phyloP scores from a whole-genome alignment of 2,329 filamentous ascomycete genomes.

The Fusarium sp. region DNA sequence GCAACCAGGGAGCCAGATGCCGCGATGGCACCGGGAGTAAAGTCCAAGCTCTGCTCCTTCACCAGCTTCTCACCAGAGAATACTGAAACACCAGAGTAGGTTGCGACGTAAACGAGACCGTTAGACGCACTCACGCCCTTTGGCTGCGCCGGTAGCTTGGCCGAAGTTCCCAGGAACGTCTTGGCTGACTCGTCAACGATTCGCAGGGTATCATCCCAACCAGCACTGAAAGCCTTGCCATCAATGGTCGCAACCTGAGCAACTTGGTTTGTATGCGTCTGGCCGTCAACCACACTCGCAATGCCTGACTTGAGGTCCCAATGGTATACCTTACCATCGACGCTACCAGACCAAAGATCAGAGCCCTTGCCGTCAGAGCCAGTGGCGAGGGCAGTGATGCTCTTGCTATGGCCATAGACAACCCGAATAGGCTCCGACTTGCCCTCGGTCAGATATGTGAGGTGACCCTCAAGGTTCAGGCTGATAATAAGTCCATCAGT shows the following conservation, averaged over 20 bases:
- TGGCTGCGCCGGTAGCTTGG: conserved; percentile 82
- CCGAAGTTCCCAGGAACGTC: conserved; percentile 77
- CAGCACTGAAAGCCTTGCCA: conserved; percentile 83
- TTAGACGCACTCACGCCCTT: conserved; percentile 74
- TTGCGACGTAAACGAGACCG: conserved; percentile 68
- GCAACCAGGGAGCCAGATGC: conserved; percentile 77
- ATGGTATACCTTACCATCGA: conserved; percentile 85
- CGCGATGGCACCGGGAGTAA: conserved; percentile 77
- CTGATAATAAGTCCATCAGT: conserved; percentile 91
- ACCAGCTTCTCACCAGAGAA: conserved; percentile 72
- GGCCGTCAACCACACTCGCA: conserved; percentile 80
- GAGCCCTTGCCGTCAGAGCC: conserved; percentile 64
- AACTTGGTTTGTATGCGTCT: conserved; percentile 87
- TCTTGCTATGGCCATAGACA: conserved; percentile 91
- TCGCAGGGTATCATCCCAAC: conserved; percentile 93
- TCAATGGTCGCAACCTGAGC: conserved; percentile 75
- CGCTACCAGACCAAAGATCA: conserved; percentile 89
- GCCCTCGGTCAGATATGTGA: conserved; percentile 87
- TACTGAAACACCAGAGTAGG: conserved; percentile 62
- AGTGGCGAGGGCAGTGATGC: conserved; percentile 77
- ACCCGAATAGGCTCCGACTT: conserved; percentile 76
- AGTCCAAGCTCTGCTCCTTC: conserved; percentile 69
- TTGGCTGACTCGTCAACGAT: conserved; percentile 80
- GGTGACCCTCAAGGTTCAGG: conserved; percentile 86
- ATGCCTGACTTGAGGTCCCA: conserved; percentile 83